A percentile compares a stretch with the other conserved stretches of the same genome.
These are phyloP conservation scores for Calendula officinalis DNA, from an alignment of 129 eudicot genomes.

Conservation along the genomic window DNA sequence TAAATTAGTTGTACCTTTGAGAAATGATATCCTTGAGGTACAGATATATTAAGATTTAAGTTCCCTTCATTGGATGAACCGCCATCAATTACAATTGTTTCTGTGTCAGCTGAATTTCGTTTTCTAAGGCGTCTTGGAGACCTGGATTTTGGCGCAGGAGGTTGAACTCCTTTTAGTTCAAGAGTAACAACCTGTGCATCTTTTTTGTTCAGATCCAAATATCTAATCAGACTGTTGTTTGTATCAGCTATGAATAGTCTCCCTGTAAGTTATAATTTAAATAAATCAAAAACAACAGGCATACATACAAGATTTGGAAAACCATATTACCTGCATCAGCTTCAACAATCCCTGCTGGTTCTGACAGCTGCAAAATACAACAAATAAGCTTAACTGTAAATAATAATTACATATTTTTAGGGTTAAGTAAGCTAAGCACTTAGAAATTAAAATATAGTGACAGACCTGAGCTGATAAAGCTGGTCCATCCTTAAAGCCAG, in stretches of 20 bases:
- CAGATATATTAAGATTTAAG: constrained; percentile 57
- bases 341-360: constrained; percentile 92
- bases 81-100: constrained; percentile 59
- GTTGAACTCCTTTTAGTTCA: constrained; percentile 88
- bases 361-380: constrained; percentile 68
- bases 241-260: constrained; percentile 82
- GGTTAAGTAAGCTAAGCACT: constrained; percentile 9
- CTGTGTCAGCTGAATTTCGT: constrained; percentile 68
- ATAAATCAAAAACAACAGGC: constrained; percentile 2
- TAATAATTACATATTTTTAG: constrained; percentile 8
- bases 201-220: constrained; percentile 55
- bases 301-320: constrained; percentile 14
- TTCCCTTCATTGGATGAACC: constrained; percentile 70
- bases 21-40: constrained; percentile 92
- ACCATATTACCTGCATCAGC: constrained; percentile 56
- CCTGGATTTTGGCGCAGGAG: constrained; percentile 65
- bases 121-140: constrained; percentile 76
- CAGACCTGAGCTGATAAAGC: constrained; percentile 75
- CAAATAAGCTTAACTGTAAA: constrained; percentile 1
- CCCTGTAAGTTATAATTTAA: constrained; percentile 45
- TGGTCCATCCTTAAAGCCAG: constrained; percentile 91
- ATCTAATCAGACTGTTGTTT: constrained; percentile 82
- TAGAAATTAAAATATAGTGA: constrained; percentile 17
- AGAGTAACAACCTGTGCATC: constrained; percentile 56
- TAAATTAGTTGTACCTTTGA: constrained; percentile 58